A percentile compares a stretch with the other conserved stretches of the same genome.
These are phyloP conservation scores for Zasmidium citrigriseum DNA, from an alignment of 2,329 filamentous ascomycete genomes.

Conservation along the genomic window DNA sequence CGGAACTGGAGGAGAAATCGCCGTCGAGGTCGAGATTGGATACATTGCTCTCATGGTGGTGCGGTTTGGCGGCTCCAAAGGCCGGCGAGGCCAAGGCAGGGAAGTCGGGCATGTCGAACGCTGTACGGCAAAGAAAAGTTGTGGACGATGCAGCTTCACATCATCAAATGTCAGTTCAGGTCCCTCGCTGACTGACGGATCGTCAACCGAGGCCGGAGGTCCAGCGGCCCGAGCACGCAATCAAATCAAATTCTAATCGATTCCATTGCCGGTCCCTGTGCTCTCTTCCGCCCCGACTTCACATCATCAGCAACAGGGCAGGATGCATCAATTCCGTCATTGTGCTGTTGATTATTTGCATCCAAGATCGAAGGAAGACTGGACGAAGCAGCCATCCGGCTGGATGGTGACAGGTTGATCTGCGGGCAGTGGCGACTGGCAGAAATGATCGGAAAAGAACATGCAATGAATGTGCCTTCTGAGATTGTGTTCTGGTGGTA, in stretches of 20 bases:
- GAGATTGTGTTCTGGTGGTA: too few relatives aligned
- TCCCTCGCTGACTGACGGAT: not conserved
- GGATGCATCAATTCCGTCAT: too few relatives aligned
- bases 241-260: not conserved
- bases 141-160: not conserved
- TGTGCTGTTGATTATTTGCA: too few relatives aligned
- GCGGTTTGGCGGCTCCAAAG: slow-evolving; percentile 49
- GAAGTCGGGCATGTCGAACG: slow-evolving; percentile 52
- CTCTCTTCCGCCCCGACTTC: not conserved
- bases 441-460: too few relatives aligned
- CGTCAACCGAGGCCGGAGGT: not conserved
- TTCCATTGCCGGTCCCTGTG: not conserved
- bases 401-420: too few relatives aligned
- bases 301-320: not conserved
- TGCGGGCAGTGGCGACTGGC: too few relatives aligned
- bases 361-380: too few relatives aligned
- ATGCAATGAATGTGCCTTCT: too few relatives aligned
- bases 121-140: not conserved
- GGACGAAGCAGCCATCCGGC: too few relatives aligned
- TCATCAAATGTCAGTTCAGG: not conserved
- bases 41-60: slow-evolving; percentile 37
- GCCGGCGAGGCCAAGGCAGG: slow-evolving; percentile 50
- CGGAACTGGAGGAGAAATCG: slow-evolving; percentile 25
- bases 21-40: slow-evolving; percentile 41
- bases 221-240: not conserved